Conservation (phyloP, 495 filamentous ascomycete genomes). For the Aspergillus heteromorphus region DNA sequence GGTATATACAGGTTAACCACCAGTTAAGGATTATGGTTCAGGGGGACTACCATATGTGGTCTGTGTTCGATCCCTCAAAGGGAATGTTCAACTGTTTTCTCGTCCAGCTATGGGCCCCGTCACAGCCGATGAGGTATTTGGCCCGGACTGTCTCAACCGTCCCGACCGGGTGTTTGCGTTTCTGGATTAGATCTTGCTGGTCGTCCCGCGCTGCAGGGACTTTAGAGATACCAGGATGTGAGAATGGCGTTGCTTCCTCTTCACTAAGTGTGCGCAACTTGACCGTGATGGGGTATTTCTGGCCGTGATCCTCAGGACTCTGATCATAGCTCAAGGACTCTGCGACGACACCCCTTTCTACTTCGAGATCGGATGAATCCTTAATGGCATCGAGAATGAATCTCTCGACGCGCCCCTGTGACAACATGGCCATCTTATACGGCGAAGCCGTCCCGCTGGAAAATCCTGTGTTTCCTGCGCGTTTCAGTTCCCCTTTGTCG, state of each 20-base stretch:
- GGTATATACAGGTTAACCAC: not conserved
- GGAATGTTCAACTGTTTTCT: conserved; percentile 50
- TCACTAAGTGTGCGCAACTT: conserved; percentile 40
- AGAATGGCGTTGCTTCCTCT: conserved; percentile 31
- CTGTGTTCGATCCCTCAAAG: conserved; percentile 54
- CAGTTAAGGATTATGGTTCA: not conserved
- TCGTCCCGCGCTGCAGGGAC: conserved; percentile 51
- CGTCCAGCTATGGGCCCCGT: conserved; percentile 62
- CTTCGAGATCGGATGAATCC: conserved; percentile 38
- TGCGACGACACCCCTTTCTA: conserved; percentile 47
- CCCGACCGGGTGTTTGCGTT: conserved; percentile 24
- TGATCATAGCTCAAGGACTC: conserved; percentile 43
- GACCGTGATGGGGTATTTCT: conserved; percentile 51
- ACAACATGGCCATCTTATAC: conserved; percentile 46
- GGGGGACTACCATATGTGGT: conserved; percentile 47
- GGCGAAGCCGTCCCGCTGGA: conserved; percentile 46
- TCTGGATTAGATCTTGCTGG: conserved; percentile 46
- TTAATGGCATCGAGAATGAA: conserved; percentile 50
- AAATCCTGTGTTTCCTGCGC: conserved; percentile 46
- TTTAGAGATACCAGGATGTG: conserved; percentile 30
- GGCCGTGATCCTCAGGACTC: conserved; percentile 30
- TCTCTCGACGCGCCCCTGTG: conserved; percentile 53
- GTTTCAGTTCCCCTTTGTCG: conserved; percentile 39
- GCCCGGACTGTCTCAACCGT: conserved; percentile 42
- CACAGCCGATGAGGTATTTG: conserved; percentile 64